These are phyloP conservation scores for Marchantia polymorpha DNA, from an alignment of 225 moss, liverwort and hornwort species.

Conservation along the genomic window DNA sequence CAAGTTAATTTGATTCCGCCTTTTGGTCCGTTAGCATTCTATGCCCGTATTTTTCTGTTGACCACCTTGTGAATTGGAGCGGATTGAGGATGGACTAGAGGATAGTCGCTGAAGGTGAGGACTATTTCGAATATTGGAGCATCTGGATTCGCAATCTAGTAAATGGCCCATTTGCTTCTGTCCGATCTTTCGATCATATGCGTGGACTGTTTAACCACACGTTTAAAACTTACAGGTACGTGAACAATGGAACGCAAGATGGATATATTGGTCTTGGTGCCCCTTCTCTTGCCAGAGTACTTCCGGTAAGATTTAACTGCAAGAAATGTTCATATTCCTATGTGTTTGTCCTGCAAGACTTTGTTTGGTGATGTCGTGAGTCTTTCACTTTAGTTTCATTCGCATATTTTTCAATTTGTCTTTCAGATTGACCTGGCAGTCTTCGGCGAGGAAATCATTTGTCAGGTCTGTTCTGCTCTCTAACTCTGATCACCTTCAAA, in stretches of 20 bases:
- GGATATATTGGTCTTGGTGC: conserved; percentile 47
- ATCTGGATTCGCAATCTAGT: background rate
- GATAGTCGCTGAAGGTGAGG: too few species aligned
- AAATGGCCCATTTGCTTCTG: background rate
- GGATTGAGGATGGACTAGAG: too few species aligned
- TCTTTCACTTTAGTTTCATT: background rate
- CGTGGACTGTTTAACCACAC: conserved; percentile 11
- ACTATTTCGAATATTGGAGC: too few species aligned
- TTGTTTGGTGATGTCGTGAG: background rate
- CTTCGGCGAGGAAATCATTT: conserved; percentile 47
- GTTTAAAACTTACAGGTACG: conserved; percentile 30
- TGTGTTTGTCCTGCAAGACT: background rate
- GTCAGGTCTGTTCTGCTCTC: conserved; percentile 33
- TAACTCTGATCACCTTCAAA: background rate
- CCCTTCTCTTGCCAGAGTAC: conserved; percentile 44
- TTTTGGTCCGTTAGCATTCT: too few species aligned
- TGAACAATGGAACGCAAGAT: conserved; percentile 40
- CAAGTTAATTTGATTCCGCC: too few species aligned
- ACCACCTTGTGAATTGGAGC: too few species aligned
- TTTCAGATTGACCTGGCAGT: conserved; percentile 47
- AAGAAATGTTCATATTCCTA: too few species aligned
- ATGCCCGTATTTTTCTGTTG: too few species aligned
- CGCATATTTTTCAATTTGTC: background rate
- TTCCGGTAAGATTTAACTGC: conserved; percentile 29
- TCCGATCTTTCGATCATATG: background rate